Conservation (phyloP, 352 stramenopile species). For the Globisporangium middletonii region DNA sequence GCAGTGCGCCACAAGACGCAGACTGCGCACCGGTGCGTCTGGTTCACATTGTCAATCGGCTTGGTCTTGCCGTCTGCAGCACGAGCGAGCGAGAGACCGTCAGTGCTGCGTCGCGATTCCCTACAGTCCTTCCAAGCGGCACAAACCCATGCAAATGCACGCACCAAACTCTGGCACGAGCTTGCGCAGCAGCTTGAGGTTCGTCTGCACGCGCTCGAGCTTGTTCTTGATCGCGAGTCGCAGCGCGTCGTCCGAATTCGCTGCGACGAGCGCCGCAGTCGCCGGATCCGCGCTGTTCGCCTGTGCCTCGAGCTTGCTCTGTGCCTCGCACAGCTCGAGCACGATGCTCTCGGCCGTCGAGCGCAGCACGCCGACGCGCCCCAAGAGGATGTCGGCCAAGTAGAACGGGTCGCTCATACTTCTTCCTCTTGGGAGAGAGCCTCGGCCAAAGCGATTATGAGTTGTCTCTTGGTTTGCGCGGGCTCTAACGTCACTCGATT, state of each 20-base stretch:
- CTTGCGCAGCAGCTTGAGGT: conserved; percentile 78
- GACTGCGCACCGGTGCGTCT: conserved; percentile 60
- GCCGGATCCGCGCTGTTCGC: conserved; percentile 8
- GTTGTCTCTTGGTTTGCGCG: too few species aligned
- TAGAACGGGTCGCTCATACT: conserved; percentile 86
- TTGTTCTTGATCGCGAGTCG: conserved; percentile 80
- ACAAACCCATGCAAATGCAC: conserved; percentile 6
- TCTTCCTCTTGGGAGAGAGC: neutral
- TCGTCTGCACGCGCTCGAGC: conserved; percentile 82
- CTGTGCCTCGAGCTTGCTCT: conserved; percentile 49
- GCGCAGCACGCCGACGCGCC: conserved; percentile 75
- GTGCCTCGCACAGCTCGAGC: conserved; percentile 70
- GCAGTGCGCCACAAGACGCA: neutral
- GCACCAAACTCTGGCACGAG: conserved; percentile 80
- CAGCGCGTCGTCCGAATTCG: conserved; percentile 49
- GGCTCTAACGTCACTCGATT: too few species aligned
- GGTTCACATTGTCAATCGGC: conserved; percentile 75
- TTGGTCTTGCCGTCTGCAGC: conserved; percentile 78
- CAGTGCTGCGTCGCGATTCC: neutral
- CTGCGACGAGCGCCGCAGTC: conserved; percentile 1
- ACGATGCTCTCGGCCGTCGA: conserved; percentile 85
- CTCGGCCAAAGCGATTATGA: neutral
- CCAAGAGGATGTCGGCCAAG: conserved; percentile 78
- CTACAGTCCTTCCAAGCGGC: neutral
- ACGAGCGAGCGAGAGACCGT: neutral